phyloP scores from a whole-genome alignment of 2,329 filamentous ascomycete genomes.

The Claviceps sp. region DNA sequence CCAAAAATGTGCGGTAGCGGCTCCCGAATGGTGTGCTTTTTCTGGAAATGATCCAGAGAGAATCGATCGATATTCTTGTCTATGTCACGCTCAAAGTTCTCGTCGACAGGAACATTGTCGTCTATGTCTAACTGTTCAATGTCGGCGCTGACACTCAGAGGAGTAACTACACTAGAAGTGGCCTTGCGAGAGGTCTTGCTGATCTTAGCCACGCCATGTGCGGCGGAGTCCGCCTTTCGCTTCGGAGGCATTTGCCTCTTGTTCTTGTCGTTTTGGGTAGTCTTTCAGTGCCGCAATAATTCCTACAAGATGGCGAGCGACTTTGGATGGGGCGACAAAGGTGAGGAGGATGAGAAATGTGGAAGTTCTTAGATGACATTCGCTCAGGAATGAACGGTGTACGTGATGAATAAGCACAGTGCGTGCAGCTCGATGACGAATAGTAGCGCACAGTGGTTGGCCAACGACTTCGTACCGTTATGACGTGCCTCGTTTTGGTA shows the following conservation, averaged over 20 bases:
- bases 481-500: too few species aligned
- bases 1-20: slow-evolving; percentile 33
- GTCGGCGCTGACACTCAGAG: slow-evolving; percentile 41
- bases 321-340: neutral
- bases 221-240: slow-evolving; percentile 46
- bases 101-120: slow-evolving; percentile 37
- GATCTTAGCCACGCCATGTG: slow-evolving; percentile 36
- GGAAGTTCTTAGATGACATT: neutral
- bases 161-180: slow-evolving; percentile 47
- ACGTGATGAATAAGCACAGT: neutral
- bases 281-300: slow-evolving; percentile 10
- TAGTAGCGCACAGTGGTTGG: neutral
- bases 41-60: slow-evolving; percentile 38
- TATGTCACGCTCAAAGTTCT: slow-evolving; percentile 39
- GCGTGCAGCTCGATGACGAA: neutral
- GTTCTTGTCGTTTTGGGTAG: neutral
- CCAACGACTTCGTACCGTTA: neutral
- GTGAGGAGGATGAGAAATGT: neutral
- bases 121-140: slow-evolving; percentile 30
- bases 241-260: slow-evolving; percentile 48
- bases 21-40: slow-evolving; percentile 28
- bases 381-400: neutral
- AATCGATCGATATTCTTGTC: slow-evolving; percentile 48
- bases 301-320: neutral
- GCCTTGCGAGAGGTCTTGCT: slow-evolving; percentile 44